Conservation (phyloP, 2,329 filamentous ascomycete species). For the Simplicillium aogashimaense region DNA sequence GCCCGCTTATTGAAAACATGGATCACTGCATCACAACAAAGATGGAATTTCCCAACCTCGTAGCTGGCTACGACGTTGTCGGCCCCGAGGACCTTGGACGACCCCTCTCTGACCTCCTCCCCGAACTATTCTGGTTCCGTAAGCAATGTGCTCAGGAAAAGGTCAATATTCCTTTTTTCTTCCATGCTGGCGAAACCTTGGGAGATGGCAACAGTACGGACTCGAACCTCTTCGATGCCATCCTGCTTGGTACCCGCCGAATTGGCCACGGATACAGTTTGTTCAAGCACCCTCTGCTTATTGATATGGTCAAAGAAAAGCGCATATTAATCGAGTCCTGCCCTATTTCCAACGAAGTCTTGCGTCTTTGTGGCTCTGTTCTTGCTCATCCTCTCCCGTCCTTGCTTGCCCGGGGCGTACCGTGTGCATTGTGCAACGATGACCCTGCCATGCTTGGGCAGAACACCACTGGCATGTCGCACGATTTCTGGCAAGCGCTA, state of each 20-base stretch:
- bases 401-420: slow-evolving; percentile 72
- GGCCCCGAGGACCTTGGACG: slow-evolving; percentile 77
- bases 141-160: slow-evolving; percentile 70
- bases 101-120: slow-evolving; percentile 65
- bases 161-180: slow-evolving; percentile 86
- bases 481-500: slow-evolving; percentile 90
- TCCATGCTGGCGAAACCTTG: slow-evolving; percentile 85
- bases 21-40: slow-evolving; percentile 80
- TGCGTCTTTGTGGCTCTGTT: slow-evolving; percentile 68
- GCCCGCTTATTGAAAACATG: slow-evolving; percentile 69
- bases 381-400: slow-evolving; percentile 74
- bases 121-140: slow-evolving; percentile 88
- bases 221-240: slow-evolving; percentile 76
- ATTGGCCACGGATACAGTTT: slow-evolving; percentile 86
- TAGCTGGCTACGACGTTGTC: slow-evolving; percentile 83
- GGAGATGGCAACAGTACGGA: slow-evolving; percentile 67
- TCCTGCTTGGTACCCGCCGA: slow-evolving; percentile 75
- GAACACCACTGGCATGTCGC: slow-evolving; percentile 70
- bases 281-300: slow-evolving; percentile 82
- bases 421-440: slow-evolving; percentile 80
- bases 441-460: slow-evolving; percentile 85
- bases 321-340: slow-evolving; percentile 84
- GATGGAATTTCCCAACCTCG: slow-evolving; percentile 63
- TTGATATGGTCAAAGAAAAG: slow-evolving; percentile 82
- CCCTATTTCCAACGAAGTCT: slow-evolving; percentile 82